Evolutionary conservation across 371 early-diverging fungal genomes (phyloP), one percentile per base, ranked within the genome.

Genomic region (Apophysomyces elegans): DNA sequence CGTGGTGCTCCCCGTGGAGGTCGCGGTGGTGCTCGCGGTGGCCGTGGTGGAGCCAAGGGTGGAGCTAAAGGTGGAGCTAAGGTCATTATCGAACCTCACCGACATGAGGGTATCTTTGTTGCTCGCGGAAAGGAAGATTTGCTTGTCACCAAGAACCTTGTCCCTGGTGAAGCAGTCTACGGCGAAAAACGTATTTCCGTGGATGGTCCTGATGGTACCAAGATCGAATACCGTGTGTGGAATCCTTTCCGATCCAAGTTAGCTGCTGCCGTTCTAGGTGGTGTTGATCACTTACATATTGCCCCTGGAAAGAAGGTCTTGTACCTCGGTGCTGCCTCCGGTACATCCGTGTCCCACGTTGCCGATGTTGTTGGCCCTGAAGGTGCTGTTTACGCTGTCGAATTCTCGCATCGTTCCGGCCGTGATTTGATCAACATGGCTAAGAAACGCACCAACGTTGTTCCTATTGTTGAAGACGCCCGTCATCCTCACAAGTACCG

Each of bases 401-500:
- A 99, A 85, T 99, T 99, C 89, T 98, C 99, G 66, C 99, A 99
- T 88, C 94, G 99, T 73, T 94, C 99, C 46, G 99, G 99, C 54
- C 96, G 99, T 85, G 99, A 99, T 79, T 86, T 99, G 67, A 97
- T 99, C 85, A 99, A 98, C 88, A 94, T 99, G 91, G 99, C 99
- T 77, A 99, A 99, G 92, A 99, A 99, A 91, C 95, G 99, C 75
- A 97, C 97, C 71, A 99, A 99, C 85, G 98, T 99, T 63, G 96
- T 99, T 70, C 99, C 99, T 65, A 99, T 99, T 67, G 96, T 99
- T 75, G 99, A 99, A 86, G 99, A 99, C 87, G 99, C 99, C 54
- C 96, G 99, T 78, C 96, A 98, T 80, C 99, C 99, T 63, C 94
- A 97, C 86, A 99, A 98, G 86, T 99, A 99, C 88, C 96, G 99